phyloP scores from a whole-genome alignment of 2,329 filamentous ascomycete species.

The Penicillium sp. region DNA sequence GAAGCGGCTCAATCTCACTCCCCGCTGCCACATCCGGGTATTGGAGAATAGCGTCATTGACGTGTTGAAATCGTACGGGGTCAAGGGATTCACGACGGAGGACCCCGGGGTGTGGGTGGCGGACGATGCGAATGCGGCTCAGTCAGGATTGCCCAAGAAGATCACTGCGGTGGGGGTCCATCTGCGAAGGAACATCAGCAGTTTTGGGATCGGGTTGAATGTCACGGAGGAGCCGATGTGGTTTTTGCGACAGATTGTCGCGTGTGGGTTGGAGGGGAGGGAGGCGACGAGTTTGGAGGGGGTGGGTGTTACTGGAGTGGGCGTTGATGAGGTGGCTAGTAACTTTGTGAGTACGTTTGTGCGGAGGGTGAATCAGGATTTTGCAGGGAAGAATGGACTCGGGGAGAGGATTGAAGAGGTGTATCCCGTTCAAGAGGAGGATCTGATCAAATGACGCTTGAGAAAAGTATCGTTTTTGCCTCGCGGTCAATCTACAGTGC shows the following conservation, averaged over 20 bases:
- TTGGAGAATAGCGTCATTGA: slow-evolving; percentile 72
- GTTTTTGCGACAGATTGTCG: slow-evolving; percentile 69
- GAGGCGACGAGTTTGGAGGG: slow-evolving; percentile 66
- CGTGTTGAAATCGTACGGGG: slow-evolving; percentile 54
- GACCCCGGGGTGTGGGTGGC: slow-evolving; percentile 81
- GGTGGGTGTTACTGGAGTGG: slow-evolving; percentile 37
- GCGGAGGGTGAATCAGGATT: slow-evolving; percentile 32
- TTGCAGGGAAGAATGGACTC: slow-evolving; percentile 25
- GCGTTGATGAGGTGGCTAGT: slow-evolving; percentile 35
- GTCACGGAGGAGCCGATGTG: slow-evolving; percentile 54
- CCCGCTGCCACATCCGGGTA: slow-evolving; percentile 69
- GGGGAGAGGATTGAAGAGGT: slow-evolving; percentile 35
- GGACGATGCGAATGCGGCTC: slow-evolving; percentile 4
- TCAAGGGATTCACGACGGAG: slow-evolving; percentile 59
- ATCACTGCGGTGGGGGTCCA: slow-evolving; percentile 92
- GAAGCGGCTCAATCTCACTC: slow-evolving; percentile 59
- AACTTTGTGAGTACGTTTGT: slow-evolving; percentile 37
- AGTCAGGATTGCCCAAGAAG: slow-evolving; percentile 47
- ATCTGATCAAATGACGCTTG: slow-evolving; percentile 9
- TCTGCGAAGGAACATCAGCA: slow-evolving; percentile 73
- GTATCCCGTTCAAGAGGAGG: slow-evolving; percentile 33
- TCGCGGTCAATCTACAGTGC: not conserved
- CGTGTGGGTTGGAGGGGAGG: slow-evolving; percentile 79
- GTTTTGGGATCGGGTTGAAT: slow-evolving; percentile 71
- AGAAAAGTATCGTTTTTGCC: not conserved